Conservation (phyloP, 768 basidiomycete species). For the Mrakia hoshinonis region DNA sequence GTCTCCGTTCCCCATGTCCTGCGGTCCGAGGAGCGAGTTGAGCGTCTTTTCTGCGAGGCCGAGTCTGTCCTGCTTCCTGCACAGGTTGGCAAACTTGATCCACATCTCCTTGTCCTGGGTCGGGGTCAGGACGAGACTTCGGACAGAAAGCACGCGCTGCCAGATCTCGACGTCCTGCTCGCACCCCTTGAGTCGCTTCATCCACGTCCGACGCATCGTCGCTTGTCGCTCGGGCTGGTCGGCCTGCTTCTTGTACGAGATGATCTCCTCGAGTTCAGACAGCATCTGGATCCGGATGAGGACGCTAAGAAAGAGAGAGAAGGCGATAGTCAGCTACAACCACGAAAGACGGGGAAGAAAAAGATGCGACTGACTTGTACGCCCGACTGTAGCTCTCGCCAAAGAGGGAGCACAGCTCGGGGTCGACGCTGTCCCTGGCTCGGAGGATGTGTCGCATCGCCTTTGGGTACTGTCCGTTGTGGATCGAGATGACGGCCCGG, state of each 20-base stretch:
- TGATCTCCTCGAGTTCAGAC: constrained; percentile 95
- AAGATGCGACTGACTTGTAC: constrained; percentile 62
- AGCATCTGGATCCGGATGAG: constrained; percentile 98
- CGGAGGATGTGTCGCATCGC: constrained; percentile 82
- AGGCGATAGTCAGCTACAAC: background rate
- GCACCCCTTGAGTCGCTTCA: constrained; percentile 89
- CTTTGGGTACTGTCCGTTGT: constrained; percentile 90
- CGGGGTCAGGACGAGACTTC: constrained; percentile 83
- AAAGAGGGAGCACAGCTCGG: constrained; percentile 80
- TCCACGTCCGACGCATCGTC: constrained; percentile 90
- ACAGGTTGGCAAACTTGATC: constrained; percentile 98
- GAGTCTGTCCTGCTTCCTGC: constrained; percentile 90
- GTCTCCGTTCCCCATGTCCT: constrained; percentile 40
- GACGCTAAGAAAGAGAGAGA: constrained; percentile 48
- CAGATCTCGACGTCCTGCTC: constrained; percentile 98
- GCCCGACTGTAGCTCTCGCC: constrained; percentile 95
- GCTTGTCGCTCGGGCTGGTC: constrained; percentile 89
- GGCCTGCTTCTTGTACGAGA: constrained; percentile 83
- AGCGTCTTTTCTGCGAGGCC: constrained; percentile 94
- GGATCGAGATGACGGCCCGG: constrained; percentile 86
- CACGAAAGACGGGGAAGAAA: background rate
- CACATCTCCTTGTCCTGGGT: constrained; percentile 94
- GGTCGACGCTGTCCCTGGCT: constrained; percentile 83
- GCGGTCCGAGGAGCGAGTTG: constrained; percentile 71
- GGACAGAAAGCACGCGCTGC: constrained; percentile 93